phyloP scores from a whole-genome alignment of 2,329 filamentous ascomycete genomes.

The Gyromitra esculenta region DNA sequence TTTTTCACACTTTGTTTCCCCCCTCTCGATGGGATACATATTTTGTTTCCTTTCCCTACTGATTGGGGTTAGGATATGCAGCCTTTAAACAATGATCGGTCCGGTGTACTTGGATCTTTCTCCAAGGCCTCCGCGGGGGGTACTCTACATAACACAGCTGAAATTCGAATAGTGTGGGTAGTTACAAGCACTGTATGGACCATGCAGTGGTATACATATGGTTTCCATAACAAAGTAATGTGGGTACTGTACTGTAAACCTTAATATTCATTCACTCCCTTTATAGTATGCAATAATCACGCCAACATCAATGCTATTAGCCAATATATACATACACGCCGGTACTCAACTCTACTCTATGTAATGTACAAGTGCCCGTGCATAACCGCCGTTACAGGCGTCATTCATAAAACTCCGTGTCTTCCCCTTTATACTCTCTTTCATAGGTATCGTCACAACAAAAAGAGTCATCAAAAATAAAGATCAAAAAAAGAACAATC shows the following conservation, averaged over 20 bases:
- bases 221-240: background rate
- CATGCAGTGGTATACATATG: too few relatives aligned
- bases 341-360: background rate
- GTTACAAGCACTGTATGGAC: too few relatives aligned
- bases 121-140: too few relatives aligned
- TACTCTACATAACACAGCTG: background rate
- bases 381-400: background rate
- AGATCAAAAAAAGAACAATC: background rate
- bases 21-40: too few relatives aligned
- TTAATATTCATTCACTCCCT: too few relatives aligned
- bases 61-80: too few relatives aligned
- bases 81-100: background rate
- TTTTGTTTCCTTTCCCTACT: background rate
- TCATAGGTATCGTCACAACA: background rate
- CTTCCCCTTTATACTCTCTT: too few relatives aligned
- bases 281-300: too few relatives aligned
- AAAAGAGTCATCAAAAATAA: background rate
- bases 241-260: background rate
- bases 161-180: background rate
- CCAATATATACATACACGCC: constrained; percentile 5
- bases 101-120: background rate
- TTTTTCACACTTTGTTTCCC: too few relatives aligned
- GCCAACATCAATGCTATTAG: background rate
- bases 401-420: background rate
- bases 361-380: constrained; percentile 1